phyloP scores from a whole-genome alignment of 176 grass and related monocot genomes.

The Tillandsia leiboldiana region DNA sequence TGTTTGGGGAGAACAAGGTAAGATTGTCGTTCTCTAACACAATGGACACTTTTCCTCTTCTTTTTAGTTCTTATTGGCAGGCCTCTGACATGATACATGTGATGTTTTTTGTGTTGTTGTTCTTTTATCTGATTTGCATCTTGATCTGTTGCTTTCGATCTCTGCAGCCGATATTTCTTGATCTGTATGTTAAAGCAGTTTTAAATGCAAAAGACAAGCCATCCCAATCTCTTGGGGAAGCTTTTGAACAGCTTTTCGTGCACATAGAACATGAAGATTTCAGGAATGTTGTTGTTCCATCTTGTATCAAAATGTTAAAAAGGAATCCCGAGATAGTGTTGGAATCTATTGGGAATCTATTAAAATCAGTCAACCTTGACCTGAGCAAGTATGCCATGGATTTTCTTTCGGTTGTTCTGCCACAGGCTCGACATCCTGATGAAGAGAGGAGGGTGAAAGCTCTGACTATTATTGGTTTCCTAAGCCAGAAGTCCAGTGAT shows the following conservation, averaged over 20 bases:
- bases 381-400: conserved; percentile 81
- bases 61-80: conserved; percentile 12
- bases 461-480: conserved; percentile 56
- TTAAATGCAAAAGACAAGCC: conserved; percentile 79
- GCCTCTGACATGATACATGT: background rate
- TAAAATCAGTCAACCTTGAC: conserved; percentile 59
- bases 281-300: conserved; percentile 60
- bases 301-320: conserved; percentile 90
- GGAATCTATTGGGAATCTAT: conserved; percentile 63
- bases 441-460: conserved; percentile 70
- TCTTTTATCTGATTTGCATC: conserved; percentile 12
- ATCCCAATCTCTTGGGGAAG: conserved; percentile 52
- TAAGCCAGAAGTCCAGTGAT: conserved; percentile 87
- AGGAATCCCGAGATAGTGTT: conserved; percentile 92
- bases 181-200: conserved; percentile 67
- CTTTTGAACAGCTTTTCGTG: conserved; percentile 69
- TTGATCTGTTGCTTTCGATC: conserved; percentile 10
- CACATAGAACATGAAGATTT: conserved; percentile 83
- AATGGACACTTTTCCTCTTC: background rate
- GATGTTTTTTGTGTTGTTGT: background rate
- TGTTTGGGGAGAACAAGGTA: conserved; percentile 75
- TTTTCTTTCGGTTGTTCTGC: conserved; percentile 71
- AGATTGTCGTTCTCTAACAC: conserved; percentile 3
- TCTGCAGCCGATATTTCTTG: conserved; percentile 75
- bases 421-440: conserved; percentile 74